Base-by-base conservation (phyloP, 2,329 filamentous ascomycete genomes). In the Aspergillus intermedius region DNA sequence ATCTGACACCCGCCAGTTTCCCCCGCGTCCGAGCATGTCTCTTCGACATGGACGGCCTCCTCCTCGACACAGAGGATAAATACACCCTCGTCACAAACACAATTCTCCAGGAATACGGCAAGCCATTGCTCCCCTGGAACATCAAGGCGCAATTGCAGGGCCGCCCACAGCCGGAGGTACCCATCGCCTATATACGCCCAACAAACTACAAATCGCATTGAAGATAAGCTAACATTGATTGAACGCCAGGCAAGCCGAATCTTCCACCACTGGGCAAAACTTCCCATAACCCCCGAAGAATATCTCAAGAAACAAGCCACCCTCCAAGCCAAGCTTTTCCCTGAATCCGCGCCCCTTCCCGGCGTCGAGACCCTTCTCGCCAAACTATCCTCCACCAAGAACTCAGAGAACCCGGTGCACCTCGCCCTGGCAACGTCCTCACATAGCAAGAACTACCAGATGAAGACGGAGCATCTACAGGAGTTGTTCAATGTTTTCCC, bases 41-140 rank as follows among this genome's bases (percentile, higher is more conserved):
- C 56, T 97, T 98, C 69, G 93, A 98, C 76, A 96, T 97, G 91
- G 93, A 98, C 70, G 93, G 93, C 52, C 84, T 98, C 32, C 81
- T 98, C 17, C 87, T 98, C 65, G 84, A 97, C 71, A 90, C 88
- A 30, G 93, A 97, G 75, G 93, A 97, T 64, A 75, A 82, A 50
- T 97, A 97, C 76, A 93, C 89, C 0, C 66, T 80, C 22, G 86
- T 87, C 70, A 86, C 90, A 52, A 96, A 98, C 72, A 76, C 82
- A 21, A 80, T 97, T 34, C 83, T 98, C 35, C 76, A 78, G 49
- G 83, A 86, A 63, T 88, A 93, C 69, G 80, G 78, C 60, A 82
- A 82, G 44, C 86, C 88, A 1, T 67, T 74, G 12, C 76, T 97
- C n/a, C 91, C 93, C 1, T 97, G 93, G 93, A 83, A 81, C 52